Conservation (phyloP, 768 basidiomycete species). For the Boletus rufocinnamomeus region DNA sequence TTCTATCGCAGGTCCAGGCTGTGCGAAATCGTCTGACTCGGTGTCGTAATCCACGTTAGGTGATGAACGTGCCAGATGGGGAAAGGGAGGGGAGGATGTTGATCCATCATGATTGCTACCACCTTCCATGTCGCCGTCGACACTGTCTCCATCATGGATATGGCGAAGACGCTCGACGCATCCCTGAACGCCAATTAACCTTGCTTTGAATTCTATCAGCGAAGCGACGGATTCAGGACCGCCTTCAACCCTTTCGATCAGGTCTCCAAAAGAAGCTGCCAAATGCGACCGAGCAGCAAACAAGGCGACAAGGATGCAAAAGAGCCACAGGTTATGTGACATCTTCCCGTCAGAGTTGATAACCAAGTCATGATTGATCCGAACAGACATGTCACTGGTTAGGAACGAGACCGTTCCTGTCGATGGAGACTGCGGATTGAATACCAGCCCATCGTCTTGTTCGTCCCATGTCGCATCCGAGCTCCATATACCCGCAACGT, state of each 20-base stretch:
- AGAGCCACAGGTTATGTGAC: slow-evolving; percentile 52
- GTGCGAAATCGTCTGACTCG: slow-evolving; percentile 18
- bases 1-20: slow-evolving; percentile 12
- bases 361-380: slow-evolving; percentile 30
- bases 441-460: slow-evolving; percentile 26
- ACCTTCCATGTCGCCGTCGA: slow-evolving; percentile 20
- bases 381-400: slow-evolving; percentile 14
- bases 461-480: slow-evolving; percentile 32
- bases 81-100: slow-evolving; percentile 20
- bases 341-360: slow-evolving; percentile 54
- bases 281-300: slow-evolving; percentile 18
- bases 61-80: slow-evolving; percentile 22
- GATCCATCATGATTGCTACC: slow-evolving; percentile 27
- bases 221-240: slow-evolving; percentile 15
- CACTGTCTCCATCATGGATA: slow-evolving; percentile 17
- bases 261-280: slow-evolving; percentile 15
- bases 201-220: slow-evolving; percentile 26
- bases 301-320: slow-evolving; percentile 37
- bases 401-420: slow-evolving; percentile 16
- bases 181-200: slow-evolving; percentile 29
- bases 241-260: slow-evolving; percentile 16
- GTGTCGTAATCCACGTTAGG: slow-evolving; percentile 23
- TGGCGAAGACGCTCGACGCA: slow-evolving; percentile 22
- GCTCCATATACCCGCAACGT: slow-evolving; percentile 25
- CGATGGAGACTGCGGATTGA: slow-evolving; percentile 27